Conservation (phyloP, 2,329 filamentous ascomycete species). For the Xylariaceae sp. region DNA sequence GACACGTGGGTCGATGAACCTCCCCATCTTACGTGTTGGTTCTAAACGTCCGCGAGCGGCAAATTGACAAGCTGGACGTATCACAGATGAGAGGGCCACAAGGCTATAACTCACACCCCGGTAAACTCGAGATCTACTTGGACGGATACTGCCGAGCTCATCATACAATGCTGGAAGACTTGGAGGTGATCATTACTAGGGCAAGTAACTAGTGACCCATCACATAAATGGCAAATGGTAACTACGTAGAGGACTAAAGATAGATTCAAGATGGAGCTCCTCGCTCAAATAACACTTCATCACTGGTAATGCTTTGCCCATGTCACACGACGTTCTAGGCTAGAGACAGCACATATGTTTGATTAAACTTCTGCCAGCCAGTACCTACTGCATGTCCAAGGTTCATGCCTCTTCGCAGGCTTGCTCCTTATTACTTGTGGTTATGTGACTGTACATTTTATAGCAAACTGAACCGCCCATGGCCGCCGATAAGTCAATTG, state of each 20-base stretch:
- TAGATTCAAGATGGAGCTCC: not conserved
- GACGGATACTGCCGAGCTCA: constrained; percentile 9
- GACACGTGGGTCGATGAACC: constrained; percentile 15
- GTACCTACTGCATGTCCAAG: too few relatives aligned
- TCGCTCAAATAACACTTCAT: too few relatives aligned
- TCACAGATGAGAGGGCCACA: not conserved
- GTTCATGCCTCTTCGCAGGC: too few relatives aligned
- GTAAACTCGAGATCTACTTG: not conserved
- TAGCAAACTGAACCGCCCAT: too few relatives aligned
- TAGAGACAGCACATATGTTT: too few relatives aligned
- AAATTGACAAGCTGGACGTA: not conserved
- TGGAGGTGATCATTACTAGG: constrained; percentile 16
- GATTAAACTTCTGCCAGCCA: too few relatives aligned
- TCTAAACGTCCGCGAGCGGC: not conserved
- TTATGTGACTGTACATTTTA: too few relatives aligned
- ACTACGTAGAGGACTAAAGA: not conserved
- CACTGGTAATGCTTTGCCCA: too few relatives aligned
- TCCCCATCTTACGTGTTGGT: not conserved
- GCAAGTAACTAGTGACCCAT: not conserved
- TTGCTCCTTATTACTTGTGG: too few relatives aligned
- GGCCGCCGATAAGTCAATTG: too few relatives aligned
- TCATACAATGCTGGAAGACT: not conserved
- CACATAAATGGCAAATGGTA: not conserved
- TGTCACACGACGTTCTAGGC: too few relatives aligned
- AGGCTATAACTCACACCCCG: not conserved